These are phyloP conservation scores for Suillus lakei DNA, from an alignment of 768 basidiomycete species.

Conservation along the genomic window DNA sequence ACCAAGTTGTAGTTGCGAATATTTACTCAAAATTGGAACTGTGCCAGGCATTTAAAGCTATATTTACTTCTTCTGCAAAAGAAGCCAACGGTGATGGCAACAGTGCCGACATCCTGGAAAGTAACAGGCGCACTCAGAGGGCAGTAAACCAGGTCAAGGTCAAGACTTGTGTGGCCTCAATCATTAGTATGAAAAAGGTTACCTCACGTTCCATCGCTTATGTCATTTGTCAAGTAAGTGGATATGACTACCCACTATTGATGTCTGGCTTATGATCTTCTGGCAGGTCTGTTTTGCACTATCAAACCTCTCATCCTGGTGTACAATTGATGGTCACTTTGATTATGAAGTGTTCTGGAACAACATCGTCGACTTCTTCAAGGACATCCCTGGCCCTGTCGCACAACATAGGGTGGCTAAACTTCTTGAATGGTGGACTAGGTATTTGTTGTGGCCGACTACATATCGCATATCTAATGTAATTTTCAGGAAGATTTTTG, in stretches of 20 bases:
- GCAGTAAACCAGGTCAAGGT: neutral
- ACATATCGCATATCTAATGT: neutral
- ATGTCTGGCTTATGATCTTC: too few relatives aligned
- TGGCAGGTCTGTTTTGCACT: slow-evolving; percentile 19
- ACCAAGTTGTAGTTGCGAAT: neutral
- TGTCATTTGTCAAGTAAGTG: slow-evolving; percentile 23
- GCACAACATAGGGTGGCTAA: neutral
- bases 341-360: slow-evolving; percentile 28
- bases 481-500: neutral
- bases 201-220: slow-evolving; percentile 24
- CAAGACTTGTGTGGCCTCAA: slow-evolving; percentile 8
- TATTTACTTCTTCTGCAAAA: slow-evolving; percentile 19
- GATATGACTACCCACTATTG: neutral
- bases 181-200: slow-evolving; percentile 8
- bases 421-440: neutral
- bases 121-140: neutral
- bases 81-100: neutral
- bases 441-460: neutral
- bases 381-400: slow-evolving; percentile 18
- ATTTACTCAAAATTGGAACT: neutral
- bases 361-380: slow-evolving; percentile 31
- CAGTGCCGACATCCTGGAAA: neutral
- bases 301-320: slow-evolving; percentile 16
- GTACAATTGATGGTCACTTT: slow-evolving; percentile 17
- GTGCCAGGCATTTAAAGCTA: slow-evolving; percentile 16